Evolutionary conservation across 805 yeast genomes (phyloP), one percentile per base, ranked within the genome.

Genomic region (Ogataea philodendri): DNA sequence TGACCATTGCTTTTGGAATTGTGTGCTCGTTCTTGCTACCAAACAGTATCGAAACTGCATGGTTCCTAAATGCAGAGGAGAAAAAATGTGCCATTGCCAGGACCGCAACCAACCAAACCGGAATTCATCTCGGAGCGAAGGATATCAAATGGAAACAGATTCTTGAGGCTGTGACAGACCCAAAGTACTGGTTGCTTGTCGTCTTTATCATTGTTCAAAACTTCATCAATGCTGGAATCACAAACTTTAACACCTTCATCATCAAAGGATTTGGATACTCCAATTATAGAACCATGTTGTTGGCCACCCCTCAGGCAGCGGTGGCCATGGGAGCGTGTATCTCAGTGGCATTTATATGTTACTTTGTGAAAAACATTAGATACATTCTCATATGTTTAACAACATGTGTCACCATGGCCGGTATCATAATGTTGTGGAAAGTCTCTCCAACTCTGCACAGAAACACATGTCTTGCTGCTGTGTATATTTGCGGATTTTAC

Each of bases 211-310:
- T 55, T 41, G 63, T 68, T 15, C 54, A 71, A 25, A 56, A 69
- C 41, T 65, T 79, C 38, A 80, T 81, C 33, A 73, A 75, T 45
- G 82, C 81, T 44, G 84, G 79, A 30, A 54, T 71, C 27, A 64
- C 77, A 14, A 72, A 67, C 49, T 73, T 74, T 45, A 62, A 65
- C 35, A 62, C 72, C 28, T 65, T 72, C 37, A 54, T 74, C 23
- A 55, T 74, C 63, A 47, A 56, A 52, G 70, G 70, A 18, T 50
- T 57, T 35, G 59, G 60, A 2, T 62, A 48, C 37, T 38, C 56
- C 26, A 46, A 34, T 29, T 70, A 48, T 58, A 70, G 37, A 41
- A 63, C 51, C 28, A 52, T 51, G 50, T 42, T 72, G 42, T 59
- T 48, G 38, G 45, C 46, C 14, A 48, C 50, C 16, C 51, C 50